Percentiles rank a stretch among this genome's conserved stretches.
Conservation (phyloP, 2,329 filamentous ascomycete species). For the Didymella exigua region DNA sequence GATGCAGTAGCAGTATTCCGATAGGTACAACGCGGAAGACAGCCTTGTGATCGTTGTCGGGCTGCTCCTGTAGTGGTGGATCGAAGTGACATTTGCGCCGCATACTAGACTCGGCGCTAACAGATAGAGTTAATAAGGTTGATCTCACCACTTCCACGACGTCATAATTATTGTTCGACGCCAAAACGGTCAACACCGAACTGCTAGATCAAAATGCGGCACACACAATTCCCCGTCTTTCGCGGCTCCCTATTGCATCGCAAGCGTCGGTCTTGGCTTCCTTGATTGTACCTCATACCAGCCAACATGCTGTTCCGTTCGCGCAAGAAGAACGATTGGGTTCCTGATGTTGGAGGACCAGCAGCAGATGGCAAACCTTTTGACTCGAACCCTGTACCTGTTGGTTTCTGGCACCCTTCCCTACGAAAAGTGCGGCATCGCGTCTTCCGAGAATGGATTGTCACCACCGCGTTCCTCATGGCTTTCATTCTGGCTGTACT, state of each 20-base stretch:
- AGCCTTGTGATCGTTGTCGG: background rate
- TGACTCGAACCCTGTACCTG: constrained; percentile 39
- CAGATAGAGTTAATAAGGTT: background rate
- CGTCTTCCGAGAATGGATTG: constrained; percentile 50
- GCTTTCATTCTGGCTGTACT: constrained; percentile 62
- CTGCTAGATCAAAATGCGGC: constrained; percentile 2
- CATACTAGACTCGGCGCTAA: constrained; percentile 9
- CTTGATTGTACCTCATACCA: background rate
- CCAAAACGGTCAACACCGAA: background rate
- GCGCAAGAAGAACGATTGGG: constrained; percentile 11
- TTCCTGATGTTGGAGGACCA: constrained; percentile 12
- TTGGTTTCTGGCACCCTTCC: constrained; percentile 55
- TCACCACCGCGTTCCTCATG: constrained; percentile 58
- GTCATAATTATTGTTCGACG: constrained; percentile 5
- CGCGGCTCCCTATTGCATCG: background rate
- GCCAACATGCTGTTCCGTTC: constrained; percentile 7
- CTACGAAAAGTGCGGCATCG: constrained; percentile 49
- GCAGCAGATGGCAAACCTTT: constrained; percentile 17
- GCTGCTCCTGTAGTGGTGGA: constrained; percentile 1
- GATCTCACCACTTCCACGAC: constrained; percentile 15
- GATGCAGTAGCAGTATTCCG: background rate
- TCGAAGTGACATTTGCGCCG: background rate
- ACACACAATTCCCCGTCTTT: background rate
- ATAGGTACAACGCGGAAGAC: background rate
- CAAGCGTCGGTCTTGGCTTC: background rate